Evolutionary conservation across 768 basidiomycete species (phyloP).

Genomic region (Trametes meyenii): DNA sequence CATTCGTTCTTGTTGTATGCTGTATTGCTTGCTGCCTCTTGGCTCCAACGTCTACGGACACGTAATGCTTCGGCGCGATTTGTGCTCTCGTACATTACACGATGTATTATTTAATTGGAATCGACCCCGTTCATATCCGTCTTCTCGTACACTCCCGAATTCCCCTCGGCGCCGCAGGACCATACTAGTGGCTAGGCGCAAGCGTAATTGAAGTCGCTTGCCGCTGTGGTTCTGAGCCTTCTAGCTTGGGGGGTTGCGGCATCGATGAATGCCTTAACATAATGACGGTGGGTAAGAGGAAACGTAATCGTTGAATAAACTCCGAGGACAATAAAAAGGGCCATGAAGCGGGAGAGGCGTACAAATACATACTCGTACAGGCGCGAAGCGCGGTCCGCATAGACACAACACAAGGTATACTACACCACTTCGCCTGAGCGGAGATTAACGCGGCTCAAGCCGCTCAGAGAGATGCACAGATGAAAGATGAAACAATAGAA

Average conservation of each 20-base stretch:
- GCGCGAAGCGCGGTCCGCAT: conserved; percentile 1
- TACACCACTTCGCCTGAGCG: conserved; percentile 1
- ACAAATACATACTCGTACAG: conserved; percentile 11
- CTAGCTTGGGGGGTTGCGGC: too few relatives aligned
- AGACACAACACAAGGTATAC: conserved; percentile 10
- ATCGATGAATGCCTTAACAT: not conserved
- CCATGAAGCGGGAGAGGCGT: not conserved
- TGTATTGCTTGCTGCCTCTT: not conserved
- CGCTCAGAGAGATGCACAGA: not conserved
- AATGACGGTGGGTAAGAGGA: not conserved
- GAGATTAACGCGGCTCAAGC: conserved; percentile 1
- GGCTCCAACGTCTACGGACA: not conserved
- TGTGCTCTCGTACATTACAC: too few relatives aligned
- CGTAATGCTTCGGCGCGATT: not conserved
- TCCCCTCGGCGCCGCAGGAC: too few relatives aligned
- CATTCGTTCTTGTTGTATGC: not conserved
- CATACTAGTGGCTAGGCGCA: too few relatives aligned
- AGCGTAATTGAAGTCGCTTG: too few relatives aligned
- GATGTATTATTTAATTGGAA: too few relatives aligned
- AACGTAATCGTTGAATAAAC: not conserved
- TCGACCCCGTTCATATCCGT: too few relatives aligned
- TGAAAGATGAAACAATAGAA: not conserved
- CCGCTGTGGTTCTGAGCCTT: not conserved
- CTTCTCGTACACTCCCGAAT: too few relatives aligned
- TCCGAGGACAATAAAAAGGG: not conserved